Conservation (phyloP, 352 stramenopile genomes). For the Globisporangium barbulae region DNA sequence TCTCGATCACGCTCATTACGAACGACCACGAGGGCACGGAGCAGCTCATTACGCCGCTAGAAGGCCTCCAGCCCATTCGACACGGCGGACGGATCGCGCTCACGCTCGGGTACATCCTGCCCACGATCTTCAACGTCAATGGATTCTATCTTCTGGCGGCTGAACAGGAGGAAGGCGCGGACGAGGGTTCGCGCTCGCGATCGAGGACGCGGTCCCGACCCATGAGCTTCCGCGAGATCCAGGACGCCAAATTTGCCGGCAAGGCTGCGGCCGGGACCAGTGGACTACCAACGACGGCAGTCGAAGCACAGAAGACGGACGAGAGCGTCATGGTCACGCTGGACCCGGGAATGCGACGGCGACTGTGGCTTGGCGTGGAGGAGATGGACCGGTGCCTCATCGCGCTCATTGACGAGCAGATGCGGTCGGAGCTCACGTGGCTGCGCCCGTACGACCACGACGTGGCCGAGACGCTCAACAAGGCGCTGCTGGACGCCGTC, state of each 20-base stretch:
- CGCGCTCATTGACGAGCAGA: constrained; percentile 47
- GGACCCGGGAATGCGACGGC: constrained; percentile 16
- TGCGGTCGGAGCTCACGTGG: constrained; percentile 28
- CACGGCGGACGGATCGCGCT: constrained; percentile 47
- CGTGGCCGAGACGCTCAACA: constrained; percentile 64
- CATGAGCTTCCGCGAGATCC: constrained; percentile 2
- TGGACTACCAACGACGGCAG: neutral
- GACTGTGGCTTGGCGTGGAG: constrained; percentile 70
- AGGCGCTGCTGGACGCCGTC: constrained; percentile 72
- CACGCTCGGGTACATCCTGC: constrained; percentile 70
- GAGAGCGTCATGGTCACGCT: neutral
- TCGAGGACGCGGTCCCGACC: neutral
- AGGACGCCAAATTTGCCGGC: neutral
- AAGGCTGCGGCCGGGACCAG: neutral
- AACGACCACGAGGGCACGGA: constrained; percentile 77
- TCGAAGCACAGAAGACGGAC: constrained; percentile 13
- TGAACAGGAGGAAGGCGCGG: neutral
- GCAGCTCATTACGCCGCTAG: constrained; percentile 56
- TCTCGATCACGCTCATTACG: constrained; percentile 69
- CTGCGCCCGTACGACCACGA: constrained; percentile 57
- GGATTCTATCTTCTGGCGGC: constrained; percentile 64
- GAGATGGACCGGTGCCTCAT: constrained; percentile 74
- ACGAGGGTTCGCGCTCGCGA: neutral
- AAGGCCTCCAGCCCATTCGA: constrained; percentile 45
- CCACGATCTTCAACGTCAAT: constrained; percentile 62